Evolutionary conservation across 257 asterid genomes (phyloP).

Genomic region (Scutellaria barbata): DNA sequence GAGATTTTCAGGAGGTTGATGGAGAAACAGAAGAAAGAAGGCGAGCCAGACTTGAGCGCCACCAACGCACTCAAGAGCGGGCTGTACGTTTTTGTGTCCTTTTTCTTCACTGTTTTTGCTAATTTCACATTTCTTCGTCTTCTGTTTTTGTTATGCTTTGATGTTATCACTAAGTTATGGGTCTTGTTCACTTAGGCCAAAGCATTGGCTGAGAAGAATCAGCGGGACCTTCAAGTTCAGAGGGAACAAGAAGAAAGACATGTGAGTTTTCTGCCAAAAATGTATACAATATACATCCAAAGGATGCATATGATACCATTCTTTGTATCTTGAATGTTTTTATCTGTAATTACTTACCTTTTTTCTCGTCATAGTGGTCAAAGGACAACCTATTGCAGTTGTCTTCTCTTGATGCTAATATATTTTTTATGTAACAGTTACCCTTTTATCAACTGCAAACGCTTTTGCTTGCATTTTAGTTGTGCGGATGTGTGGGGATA

Average conservation of each 20-base stretch:
- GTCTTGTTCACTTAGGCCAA: conserved; percentile 65
- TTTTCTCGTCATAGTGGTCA: conserved; percentile 10
- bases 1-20: conserved; percentile 84
- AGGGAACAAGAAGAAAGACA: conserved; percentile 98
- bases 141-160: conserved; percentile 20
- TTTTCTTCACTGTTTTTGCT: conserved; percentile 23
- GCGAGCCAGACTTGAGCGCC: conserved; percentile 91
- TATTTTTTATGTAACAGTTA: neutral
- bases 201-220: conserved; percentile 97
- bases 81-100: conserved; percentile 61
- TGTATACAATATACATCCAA: neutral
- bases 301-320: conserved; percentile 10
- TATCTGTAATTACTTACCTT: conserved; percentile 14
- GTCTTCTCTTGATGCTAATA: conserved; percentile 13
- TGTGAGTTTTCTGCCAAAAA: conserved; percentile 57
- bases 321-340: conserved; percentile 15
- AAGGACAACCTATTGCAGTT: conserved; percentile 23
- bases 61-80: conserved; percentile 95
- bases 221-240: conserved; percentile 90
- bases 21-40: conserved; percentile 98
- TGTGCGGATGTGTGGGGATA: conserved; percentile 9
- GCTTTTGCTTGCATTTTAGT: conserved; percentile 23
- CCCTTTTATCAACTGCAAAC: neutral
- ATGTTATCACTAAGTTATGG: conserved; percentile 25
- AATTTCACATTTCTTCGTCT: conserved; percentile 24